Conservation (phyloP, 495 filamentous ascomycete species). For the Elaphomyces granulatus region DNA sequence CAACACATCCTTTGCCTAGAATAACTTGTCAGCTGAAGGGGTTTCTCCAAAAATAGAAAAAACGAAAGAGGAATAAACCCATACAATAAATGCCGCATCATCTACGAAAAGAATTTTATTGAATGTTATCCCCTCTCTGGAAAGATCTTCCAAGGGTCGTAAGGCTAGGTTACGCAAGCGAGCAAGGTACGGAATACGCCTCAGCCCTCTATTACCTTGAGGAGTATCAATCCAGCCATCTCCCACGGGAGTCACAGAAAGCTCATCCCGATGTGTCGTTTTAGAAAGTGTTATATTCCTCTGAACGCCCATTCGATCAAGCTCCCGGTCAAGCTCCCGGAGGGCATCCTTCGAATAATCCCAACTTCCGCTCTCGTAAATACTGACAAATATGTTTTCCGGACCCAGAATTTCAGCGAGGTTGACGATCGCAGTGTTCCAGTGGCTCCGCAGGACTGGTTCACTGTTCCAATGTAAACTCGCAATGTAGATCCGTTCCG, state of each 20-base stretch:
- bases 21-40: neutral
- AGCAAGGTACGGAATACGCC: conserved; percentile 58
- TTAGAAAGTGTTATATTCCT: conserved; percentile 39
- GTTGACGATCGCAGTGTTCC: conserved; percentile 44
- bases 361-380: conserved; percentile 59
- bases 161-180: conserved; percentile 43
- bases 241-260: conserved; percentile 20
- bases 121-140: conserved; percentile 35
- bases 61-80: conserved; percentile 5
- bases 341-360: conserved; percentile 55
- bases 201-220: conserved; percentile 35
- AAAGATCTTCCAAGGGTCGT: conserved; percentile 32
- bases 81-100: conserved; percentile 58
- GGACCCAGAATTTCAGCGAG: conserved; percentile 42
- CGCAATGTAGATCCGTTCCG: conserved; percentile 47
- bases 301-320: conserved; percentile 38
- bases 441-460: conserved; percentile 41
- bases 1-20: conserved; percentile 39
- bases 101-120: conserved; percentile 61
- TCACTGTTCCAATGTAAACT: conserved; percentile 61
- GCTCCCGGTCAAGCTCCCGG: conserved; percentile 38
- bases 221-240: conserved; percentile 47
- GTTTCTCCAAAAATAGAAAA: neutral
- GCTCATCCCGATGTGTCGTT: conserved; percentile 41
- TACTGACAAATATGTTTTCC: conserved; percentile 54